These are phyloP conservation scores for Anthracocystis walkeri DNA, from an alignment of 1,284 basidiomycete species.

Conservation along the genomic window DNA sequence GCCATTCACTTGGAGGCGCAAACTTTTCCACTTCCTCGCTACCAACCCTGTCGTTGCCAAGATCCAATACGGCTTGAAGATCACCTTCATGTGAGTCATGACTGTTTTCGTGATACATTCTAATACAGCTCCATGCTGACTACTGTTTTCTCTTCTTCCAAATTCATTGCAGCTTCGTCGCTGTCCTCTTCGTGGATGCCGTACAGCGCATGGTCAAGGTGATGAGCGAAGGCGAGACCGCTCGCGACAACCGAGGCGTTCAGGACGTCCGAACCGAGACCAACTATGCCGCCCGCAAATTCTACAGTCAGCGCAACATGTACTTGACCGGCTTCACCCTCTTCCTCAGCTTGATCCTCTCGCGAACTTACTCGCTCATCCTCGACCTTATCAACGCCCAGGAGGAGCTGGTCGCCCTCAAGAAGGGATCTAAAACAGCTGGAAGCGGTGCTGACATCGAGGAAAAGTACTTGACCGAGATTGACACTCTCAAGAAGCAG, in stretches of 20 bases:
- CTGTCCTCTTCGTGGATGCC: slow-evolving; percentile 84
- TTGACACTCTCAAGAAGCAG: slow-evolving; percentile 68
- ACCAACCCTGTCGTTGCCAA: slow-evolving; percentile 70
- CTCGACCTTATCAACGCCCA: slow-evolving; percentile 90
- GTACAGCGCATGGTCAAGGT: slow-evolving; percentile 92
- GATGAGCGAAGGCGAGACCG: slow-evolving; percentile 79
- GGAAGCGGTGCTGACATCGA: slow-evolving; percentile 61
- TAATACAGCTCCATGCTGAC: background rate
- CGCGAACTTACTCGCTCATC: slow-evolving; percentile 89
- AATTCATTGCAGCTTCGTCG: slow-evolving; percentile 78
- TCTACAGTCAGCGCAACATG: slow-evolving; percentile 80
- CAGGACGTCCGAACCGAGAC: slow-evolving; percentile 83
- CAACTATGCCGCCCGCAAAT: slow-evolving; percentile 85
- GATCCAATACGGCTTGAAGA: slow-evolving; percentile 79
- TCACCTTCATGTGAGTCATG: slow-evolving; percentile 85
- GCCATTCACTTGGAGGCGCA: slow-evolving; percentile 79
- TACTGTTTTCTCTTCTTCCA: background rate
- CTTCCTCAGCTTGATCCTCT: slow-evolving; percentile 83
- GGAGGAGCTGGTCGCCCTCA: slow-evolving; percentile 85
- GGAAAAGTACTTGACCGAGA: slow-evolving; percentile 52
- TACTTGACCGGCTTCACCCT: slow-evolving; percentile 85
- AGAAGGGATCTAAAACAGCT: slow-evolving; percentile 73
- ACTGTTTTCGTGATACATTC: background rate
- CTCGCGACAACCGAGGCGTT: slow-evolving; percentile 75
- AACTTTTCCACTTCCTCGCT: slow-evolving; percentile 81